Percentiles rank a stretch among this genome's conserved stretches.
Conservation (phyloP, 169 alveolate species). For the Eimeria brunetti region DNA sequence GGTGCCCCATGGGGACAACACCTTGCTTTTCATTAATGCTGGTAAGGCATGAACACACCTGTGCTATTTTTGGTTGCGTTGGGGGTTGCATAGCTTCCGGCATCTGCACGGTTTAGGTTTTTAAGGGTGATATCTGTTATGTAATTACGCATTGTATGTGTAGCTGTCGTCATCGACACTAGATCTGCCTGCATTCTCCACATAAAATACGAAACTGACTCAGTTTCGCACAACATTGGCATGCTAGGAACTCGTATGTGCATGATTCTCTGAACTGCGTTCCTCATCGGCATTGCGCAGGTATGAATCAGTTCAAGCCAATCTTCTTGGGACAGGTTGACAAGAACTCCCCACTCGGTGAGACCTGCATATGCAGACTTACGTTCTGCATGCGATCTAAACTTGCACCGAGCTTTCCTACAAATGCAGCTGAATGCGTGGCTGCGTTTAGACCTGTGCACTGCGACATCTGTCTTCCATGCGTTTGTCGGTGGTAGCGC, state of each 20-base stretch:
- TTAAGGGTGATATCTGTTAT: not conserved
- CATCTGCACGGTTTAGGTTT: not conserved
- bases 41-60: not conserved
- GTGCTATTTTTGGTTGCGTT: not conserved
- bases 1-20: conserved; percentile 95
- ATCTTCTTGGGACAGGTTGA: conserved; percentile 94
- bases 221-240: not conserved
- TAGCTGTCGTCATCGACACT: not conserved
- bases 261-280: not conserved
- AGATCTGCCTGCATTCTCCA: not conserved
- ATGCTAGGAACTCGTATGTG: not conserved
- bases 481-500: not conserved
- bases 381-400: not conserved
- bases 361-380: not conserved
- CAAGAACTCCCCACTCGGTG: conserved; percentile 91
- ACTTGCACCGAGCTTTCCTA: not conserved
- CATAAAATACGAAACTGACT: no score
- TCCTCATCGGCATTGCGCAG: conserved; percentile 79
- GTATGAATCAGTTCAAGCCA: conserved; percentile 96
- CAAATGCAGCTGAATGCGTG: not conserved
- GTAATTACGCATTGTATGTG: not conserved
- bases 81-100: not conserved
- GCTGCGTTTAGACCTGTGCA: no score
- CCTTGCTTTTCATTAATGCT: conserved; percentile 95
- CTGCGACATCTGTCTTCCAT: not conserved